Evolutionary conservation across 108 stramenopile genomes (phyloP), one percentile per base, ranked within the genome.

Genomic region (Cyclostephanos tholiformis): DNA sequence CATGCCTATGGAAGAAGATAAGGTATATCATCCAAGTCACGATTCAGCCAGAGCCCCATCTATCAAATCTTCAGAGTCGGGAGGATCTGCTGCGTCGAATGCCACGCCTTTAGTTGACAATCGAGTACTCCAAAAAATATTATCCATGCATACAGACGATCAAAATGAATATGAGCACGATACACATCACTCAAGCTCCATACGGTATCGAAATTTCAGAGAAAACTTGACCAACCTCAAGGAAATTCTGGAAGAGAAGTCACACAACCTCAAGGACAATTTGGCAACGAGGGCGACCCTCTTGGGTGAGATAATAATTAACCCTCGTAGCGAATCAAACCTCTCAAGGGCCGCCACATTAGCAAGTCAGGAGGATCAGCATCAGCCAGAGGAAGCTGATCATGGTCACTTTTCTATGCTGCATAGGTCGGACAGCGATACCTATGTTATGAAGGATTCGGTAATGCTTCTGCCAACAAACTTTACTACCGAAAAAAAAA

Each of bases 161-260:
- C 23, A 53, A 25, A 19, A 53, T 53, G 23, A 53, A 53, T 17
- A 53, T 25, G 52, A 25, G 52, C 19, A 6, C 11, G 52, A 53
- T 20, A 6, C 9, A 12, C 4, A 41, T 10, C 41, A 12, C 41
- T 12, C 19, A 53, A 53, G 23, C 52, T 25, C 52, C 4, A 20
- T 22, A 10, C 52, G 52, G 52, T 53, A 53, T 53, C 52, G 20
- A 53, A 53, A 53, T 53, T 1, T 53, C 25, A 53, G 52, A 53
- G 52, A 19, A 10, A 20, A 19, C 20, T 25, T 53, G 52, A 53
- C 52, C 20, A 53, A 25, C 25, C 1, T 53, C 52, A 53, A 53
- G 8, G 52, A 53, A 8, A 53, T 25, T 53, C 20, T 53, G 52
- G 52, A 5, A 5, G 52, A 25, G 52, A 53, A 53, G 52, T 8